phyloP scores from a whole-genome alignment of 2,329 filamentous ascomycete species.

The Cucurbitaria berberidis region DNA sequence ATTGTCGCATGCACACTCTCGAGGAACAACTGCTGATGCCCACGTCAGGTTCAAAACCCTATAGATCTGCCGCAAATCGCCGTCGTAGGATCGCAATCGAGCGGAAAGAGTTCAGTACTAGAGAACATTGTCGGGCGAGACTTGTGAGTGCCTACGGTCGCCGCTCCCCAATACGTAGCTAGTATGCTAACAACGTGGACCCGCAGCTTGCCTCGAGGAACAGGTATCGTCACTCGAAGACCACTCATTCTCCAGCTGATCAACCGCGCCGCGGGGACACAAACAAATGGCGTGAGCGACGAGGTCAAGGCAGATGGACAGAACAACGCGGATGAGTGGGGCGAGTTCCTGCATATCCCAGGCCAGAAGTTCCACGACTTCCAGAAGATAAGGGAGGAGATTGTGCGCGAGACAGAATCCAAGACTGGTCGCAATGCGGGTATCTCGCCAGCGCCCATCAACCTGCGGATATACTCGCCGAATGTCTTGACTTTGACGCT shows the following conservation, averaged over 20 bases:
- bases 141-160: slow-evolving; percentile 72
- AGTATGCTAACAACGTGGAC: slow-evolving; percentile 32
- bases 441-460: slow-evolving; percentile 96
- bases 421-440: slow-evolving; percentile 96
- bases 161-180: slow-evolving; percentile 7
- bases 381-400: slow-evolving; percentile 97
- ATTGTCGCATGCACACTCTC: slow-evolving; percentile 5
- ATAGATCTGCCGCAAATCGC: slow-evolving; percentile 99
- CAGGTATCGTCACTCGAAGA: slow-evolving; percentile 94
- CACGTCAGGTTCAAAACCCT: slow-evolving; percentile 84
- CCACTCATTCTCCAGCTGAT: slow-evolving; percentile 97
- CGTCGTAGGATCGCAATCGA: slow-evolving; percentile 97
- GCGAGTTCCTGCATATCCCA: slow-evolving; percentile 97
- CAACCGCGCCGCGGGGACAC: slow-evolving; percentile 71
- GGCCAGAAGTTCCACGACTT: slow-evolving; percentile 98
- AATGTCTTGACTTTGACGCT: slow-evolving; percentile 96
- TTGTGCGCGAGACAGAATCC: slow-evolving; percentile 91
- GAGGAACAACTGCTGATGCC: slow-evolving; percentile 39
- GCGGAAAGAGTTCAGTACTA: slow-evolving; percentile 97
- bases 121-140: slow-evolving; percentile 99
- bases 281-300: slow-evolving; percentile 71
- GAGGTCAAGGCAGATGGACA: slow-evolving; percentile 78
- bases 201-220: slow-evolving; percentile 87
- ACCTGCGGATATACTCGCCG: slow-evolving; percentile 96
- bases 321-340: slow-evolving; percentile 95